These are phyloP conservation scores for Hanseniaspora meyeri DNA, from an alignment of 805 yeast species.

Conservation along the genomic window DNA sequence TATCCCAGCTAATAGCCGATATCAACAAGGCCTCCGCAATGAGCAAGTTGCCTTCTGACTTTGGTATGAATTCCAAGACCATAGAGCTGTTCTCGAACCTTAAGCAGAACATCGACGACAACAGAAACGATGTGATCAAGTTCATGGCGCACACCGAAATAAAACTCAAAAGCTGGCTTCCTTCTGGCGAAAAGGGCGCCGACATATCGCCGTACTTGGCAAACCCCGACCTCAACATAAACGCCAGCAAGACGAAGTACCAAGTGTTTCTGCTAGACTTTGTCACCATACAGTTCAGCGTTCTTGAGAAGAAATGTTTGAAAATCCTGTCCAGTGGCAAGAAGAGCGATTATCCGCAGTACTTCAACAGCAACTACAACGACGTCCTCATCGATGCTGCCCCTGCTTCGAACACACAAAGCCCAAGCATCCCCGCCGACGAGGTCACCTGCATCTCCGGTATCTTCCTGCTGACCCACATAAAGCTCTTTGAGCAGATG, in stretches of 20 bases:
- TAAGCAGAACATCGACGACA: slow-evolving; percentile 47
- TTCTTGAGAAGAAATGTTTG: slow-evolving; percentile 15
- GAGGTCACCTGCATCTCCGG: slow-evolving; percentile 41
- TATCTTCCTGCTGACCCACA: slow-evolving; percentile 54
- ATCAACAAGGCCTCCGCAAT: slow-evolving; percentile 15
- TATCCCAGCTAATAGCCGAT: slow-evolving; percentile 29
- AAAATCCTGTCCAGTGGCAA: not conserved
- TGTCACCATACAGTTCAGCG: slow-evolving; percentile 19
- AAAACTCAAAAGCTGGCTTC: slow-evolving; percentile 58
- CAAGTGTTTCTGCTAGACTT: slow-evolving; percentile 20
- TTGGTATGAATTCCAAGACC: slow-evolving; percentile 57
- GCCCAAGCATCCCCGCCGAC: slow-evolving; percentile 15
- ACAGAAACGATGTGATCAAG: slow-evolving; percentile 36
- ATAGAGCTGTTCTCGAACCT: slow-evolving; percentile 61
- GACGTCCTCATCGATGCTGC: not conserved
- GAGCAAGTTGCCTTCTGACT: slow-evolving; percentile 44
- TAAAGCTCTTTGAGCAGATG: slow-evolving; percentile 63
- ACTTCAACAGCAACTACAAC: slow-evolving; percentile 6
- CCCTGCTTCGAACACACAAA: not conserved
- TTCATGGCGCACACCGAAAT: slow-evolving; percentile 37
- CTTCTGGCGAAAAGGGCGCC: slow-evolving; percentile 41
- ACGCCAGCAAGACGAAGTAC: slow-evolving; percentile 27
- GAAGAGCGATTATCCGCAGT: slow-evolving; percentile 2
- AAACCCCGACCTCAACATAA: slow-evolving; percentile 31
- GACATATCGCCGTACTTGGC: slow-evolving; percentile 39